Base-by-base conservation (phyloP, 345 rosid genomes). In the Gossypium stocksii region DNA sequence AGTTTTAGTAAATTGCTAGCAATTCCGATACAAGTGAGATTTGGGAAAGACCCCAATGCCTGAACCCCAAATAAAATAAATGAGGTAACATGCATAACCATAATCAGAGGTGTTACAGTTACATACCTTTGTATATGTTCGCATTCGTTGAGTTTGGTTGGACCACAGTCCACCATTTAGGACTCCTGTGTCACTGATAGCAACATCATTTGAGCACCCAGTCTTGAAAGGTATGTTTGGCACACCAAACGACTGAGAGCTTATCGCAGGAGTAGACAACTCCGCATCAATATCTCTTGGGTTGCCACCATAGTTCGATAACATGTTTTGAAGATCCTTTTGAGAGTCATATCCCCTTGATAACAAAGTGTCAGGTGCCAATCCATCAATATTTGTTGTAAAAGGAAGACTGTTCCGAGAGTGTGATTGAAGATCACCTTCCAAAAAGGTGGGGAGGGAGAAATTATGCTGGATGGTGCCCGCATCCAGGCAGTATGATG, bases 291-390 rank as follows among this genome's bases (percentile, higher is more conserved):
- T 91, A 79, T 92, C 98, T 76, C 87, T 88, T 45, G 90, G 88
- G 19, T 84, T 80, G 64, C 89, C 85, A 63, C 94, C 97, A 85
- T 90, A 95, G 77, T 84, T 90, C 51, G 91, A 81, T 72, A 95
- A 92, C 87, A 95, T 79, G 87, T 93, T 90, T 73, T 93, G 99
- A 22, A 95, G 91, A 83, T 95, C 99, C 87, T 93, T 95, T 78
- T 91, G 97, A 71, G 98, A 90, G 79, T 93, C 96, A 83, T 80
- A 93, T 70, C 91, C 99, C 79, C 96, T 88, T 1, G 97, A 88
- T 80, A 95, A 81, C 73, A 95, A 66, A 9, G 89, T 88, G 79
- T 95, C 99, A 64, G 98, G 89, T 45, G 90, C 86, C 80, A 93
- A 82, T 74, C 84, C 83, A 72, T 91, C 93, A 12, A 91, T 79